Evolutionary conservation across 345 rosid species (phyloP).

Genomic region (Moricandia moricandioides): DNA sequence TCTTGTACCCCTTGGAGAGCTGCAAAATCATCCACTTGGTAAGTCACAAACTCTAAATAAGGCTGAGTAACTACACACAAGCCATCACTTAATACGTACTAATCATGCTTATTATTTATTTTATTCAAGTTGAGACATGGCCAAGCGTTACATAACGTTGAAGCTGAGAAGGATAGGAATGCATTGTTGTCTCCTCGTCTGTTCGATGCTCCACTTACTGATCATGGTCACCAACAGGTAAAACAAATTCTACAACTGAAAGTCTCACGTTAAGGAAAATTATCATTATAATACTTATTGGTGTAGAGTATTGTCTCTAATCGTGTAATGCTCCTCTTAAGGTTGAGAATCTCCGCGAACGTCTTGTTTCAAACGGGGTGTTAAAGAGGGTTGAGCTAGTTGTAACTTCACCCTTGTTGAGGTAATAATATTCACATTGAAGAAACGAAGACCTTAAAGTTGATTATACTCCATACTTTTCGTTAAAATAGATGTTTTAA

Average conservation of each 20-base stretch:
- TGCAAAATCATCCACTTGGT: conserved; percentile 63
- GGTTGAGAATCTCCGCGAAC: conserved; percentile 36
- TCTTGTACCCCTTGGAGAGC: conserved; percentile 43
- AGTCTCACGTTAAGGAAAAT: not conserved
- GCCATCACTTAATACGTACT: not conserved
- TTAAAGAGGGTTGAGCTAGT: conserved; percentile 35
- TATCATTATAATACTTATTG: not conserved
- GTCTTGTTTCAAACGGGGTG: conserved; percentile 27
- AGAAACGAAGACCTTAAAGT: not conserved
- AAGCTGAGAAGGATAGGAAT: conserved; percentile 44
- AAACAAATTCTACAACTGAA: not conserved
- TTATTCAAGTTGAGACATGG: conserved; percentile 64
- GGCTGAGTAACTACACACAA: not conserved
- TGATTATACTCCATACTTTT: too few species aligned
- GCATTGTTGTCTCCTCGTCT: conserved; percentile 49
- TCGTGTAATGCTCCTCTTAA: conserved; percentile 5
- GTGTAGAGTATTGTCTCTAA: not conserved
- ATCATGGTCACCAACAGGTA: conserved; percentile 59
- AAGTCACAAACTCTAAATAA: not conserved
- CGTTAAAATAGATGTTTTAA: too few species aligned
- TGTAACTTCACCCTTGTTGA: conserved; percentile 37
- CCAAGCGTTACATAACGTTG: conserved; percentile 63
- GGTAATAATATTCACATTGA: conserved; percentile 22
- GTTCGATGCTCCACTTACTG: conserved; percentile 60
- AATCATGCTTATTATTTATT: not conserved